A percentile compares a stretch with the other conserved stretches of the same genome.
Conservation (phyloP, 371 early-diverging fungal species). For the Lichtheimia hyalospora region DNA sequence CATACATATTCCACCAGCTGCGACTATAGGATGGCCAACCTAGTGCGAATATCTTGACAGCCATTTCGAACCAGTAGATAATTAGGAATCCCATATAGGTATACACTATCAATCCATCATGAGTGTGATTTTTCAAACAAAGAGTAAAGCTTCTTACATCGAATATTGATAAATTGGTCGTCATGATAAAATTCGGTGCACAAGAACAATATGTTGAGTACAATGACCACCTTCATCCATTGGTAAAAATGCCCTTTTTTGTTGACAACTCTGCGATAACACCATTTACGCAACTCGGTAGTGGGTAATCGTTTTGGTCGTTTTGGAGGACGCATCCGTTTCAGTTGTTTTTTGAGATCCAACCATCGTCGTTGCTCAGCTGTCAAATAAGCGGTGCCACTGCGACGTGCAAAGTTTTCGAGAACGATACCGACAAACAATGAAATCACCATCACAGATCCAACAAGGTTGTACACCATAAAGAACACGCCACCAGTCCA, state of each 20-base stretch:
- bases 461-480: conserved; percentile 64
- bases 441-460: conserved; percentile 63
- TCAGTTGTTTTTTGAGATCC: conserved; percentile 64
- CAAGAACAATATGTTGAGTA: conserved; percentile 53
- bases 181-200: conserved; percentile 46
- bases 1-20: conserved; percentile 64
- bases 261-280: conserved; percentile 45
- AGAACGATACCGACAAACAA: conserved; percentile 72
- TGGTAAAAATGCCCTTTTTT: conserved; percentile 55
- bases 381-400: conserved; percentile 65
- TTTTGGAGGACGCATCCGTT: conserved; percentile 59
- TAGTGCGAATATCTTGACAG: conserved; percentile 50
- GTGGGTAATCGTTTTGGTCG: conserved; percentile 40
- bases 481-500: conserved; percentile 59
- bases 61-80: conserved; percentile 52
- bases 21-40: conserved; percentile 57
- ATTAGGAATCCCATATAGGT: background rate
- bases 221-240: conserved; percentile 46
- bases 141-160: conserved; percentile 29
- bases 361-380: conserved; percentile 71
- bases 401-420: conserved; percentile 62
- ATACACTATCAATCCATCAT: conserved; percentile 17
- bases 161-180: conserved; percentile 25
- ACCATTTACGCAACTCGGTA: conserved; percentile 34
- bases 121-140: no score